Conservation (phyloP, 129 eudicot genomes). For the Mikania micrantha region DNA sequence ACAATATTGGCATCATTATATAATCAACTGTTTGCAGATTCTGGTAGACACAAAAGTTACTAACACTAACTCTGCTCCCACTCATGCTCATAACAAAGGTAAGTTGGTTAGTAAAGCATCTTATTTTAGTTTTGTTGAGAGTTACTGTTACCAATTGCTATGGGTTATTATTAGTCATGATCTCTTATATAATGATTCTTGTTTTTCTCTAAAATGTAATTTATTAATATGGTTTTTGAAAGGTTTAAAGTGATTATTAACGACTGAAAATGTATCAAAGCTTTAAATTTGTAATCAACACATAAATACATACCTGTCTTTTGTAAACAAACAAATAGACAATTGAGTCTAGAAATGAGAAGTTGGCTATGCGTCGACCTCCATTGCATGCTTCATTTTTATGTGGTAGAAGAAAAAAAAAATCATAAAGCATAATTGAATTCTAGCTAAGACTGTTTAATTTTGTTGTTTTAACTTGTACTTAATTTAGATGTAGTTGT, state of each 20-base stretch:
- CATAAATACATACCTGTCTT: neutral
- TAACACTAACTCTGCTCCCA: slow-evolving; percentile 44
- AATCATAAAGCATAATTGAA: neutral
- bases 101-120: slow-evolving; percentile 11
- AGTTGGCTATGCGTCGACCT: neutral
- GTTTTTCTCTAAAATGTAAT: neutral
- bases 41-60: slow-evolving; percentile 53
- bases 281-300: neutral
- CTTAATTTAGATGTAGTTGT: neutral
- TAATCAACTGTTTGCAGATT: slow-evolving; percentile 35
- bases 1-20: neutral
- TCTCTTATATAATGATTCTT: neutral
- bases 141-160: neutral
- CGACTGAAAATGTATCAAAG: neutral
- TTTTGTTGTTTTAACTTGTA: neutral
- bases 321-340: neutral
- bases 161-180: neutral
- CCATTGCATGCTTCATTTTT: neutral
- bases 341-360: neutral
- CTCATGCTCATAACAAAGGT: slow-evolving; percentile 74
- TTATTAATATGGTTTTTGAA: neutral
- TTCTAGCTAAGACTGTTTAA: neutral
- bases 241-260: neutral
- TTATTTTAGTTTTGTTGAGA: slow-evolving; percentile 2
- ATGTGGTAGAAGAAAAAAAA: neutral